Conservation (phyloP, 2,329 filamentous ascomycete species). For the Ascosphaera pollenicola region DNA sequence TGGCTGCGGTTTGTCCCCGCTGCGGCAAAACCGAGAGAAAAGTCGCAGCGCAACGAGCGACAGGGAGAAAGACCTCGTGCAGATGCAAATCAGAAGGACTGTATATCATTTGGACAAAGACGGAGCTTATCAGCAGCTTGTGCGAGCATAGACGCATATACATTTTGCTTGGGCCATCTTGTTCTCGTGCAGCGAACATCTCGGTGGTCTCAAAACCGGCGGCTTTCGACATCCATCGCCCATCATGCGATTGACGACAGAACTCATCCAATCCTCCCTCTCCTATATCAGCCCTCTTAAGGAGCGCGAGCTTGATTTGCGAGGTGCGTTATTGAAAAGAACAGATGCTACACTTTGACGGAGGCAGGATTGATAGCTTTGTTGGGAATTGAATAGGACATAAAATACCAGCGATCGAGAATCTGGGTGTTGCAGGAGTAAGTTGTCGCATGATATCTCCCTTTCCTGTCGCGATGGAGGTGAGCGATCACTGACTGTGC, state of each 20-base stretch:
- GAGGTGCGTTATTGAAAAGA: slow-evolving; percentile 91
- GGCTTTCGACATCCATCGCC: slow-evolving; percentile 4
- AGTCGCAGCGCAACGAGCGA: neutral
- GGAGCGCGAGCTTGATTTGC: slow-evolving; percentile 95
- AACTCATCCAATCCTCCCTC: slow-evolving; percentile 81
- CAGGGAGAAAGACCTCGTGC: too few relatives aligned
- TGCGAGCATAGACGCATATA: too few relatives aligned
- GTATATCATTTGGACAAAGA: too few relatives aligned
- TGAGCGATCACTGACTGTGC: too few relatives aligned
- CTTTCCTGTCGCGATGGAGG: neutral
- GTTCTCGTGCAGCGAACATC: too few relatives aligned
- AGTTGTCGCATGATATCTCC: slow-evolving; percentile 18
- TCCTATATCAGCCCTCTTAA: slow-evolving; percentile 98
- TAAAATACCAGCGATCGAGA: slow-evolving; percentile 94
- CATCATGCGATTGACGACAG: slow-evolving; percentile 80
- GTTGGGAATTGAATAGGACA: slow-evolving; percentile 51
- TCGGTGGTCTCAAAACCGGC: too few relatives aligned
- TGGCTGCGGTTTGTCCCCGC: too few relatives aligned
- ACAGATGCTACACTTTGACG: slow-evolving; percentile 74
- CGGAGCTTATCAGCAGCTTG: too few relatives aligned
- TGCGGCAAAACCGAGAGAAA: neutral
- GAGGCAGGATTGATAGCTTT: slow-evolving; percentile 59
- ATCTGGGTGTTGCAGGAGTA: slow-evolving; percentile 83
- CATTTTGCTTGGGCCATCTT: too few relatives aligned
- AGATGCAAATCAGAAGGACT: too few relatives aligned